Percentiles rank a stretch among this genome's conserved stretches.
Conservation (phyloP, 148 eudicot species). For the Vaccinium macrocarpon region DNA sequence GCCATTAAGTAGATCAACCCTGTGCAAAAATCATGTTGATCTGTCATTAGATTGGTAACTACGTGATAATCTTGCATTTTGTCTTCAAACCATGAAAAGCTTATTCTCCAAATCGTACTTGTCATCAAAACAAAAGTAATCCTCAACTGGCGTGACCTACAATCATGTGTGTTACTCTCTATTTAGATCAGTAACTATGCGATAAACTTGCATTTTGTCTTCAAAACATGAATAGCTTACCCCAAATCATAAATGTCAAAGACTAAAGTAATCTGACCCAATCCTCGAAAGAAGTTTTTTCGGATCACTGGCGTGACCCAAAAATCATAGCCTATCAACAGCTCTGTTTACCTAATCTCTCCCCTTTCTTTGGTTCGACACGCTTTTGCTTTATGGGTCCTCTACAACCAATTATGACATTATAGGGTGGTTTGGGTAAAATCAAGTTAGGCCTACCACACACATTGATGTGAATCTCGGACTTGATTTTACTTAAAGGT, state of each 20-base stretch:
- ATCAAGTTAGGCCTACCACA: not conserved
- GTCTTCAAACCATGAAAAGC: not conserved
- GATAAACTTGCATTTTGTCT: too few relatives aligned
- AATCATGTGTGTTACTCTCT: too few relatives aligned
- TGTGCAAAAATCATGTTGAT: not conserved
- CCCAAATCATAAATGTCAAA: too few relatives aligned
- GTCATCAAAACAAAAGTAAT: too few relatives aligned
- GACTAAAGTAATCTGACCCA: too few relatives aligned
- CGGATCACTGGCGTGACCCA: not conserved
- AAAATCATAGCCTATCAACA: not conserved
- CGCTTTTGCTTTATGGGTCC: not conserved
- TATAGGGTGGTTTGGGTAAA: not conserved
- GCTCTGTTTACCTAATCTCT: not conserved
- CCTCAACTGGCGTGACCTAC: not conserved
- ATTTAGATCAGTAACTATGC: too few relatives aligned
- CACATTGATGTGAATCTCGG: not conserved
- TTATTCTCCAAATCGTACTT: not conserved
- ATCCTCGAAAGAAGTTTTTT: too few relatives aligned
- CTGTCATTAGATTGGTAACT: not conserved
- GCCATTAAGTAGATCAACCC: not conserved
- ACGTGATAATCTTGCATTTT: not conserved
- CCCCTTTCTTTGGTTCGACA: not conserved
- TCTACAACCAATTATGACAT: not conserved
- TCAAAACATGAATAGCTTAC: too few relatives aligned
- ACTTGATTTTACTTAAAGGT: not conserved